These are phyloP conservation scores for Blepharisma japonicum DNA, from an alignment of 73 alveolate genomes.

Conservation along the genomic window DNA sequence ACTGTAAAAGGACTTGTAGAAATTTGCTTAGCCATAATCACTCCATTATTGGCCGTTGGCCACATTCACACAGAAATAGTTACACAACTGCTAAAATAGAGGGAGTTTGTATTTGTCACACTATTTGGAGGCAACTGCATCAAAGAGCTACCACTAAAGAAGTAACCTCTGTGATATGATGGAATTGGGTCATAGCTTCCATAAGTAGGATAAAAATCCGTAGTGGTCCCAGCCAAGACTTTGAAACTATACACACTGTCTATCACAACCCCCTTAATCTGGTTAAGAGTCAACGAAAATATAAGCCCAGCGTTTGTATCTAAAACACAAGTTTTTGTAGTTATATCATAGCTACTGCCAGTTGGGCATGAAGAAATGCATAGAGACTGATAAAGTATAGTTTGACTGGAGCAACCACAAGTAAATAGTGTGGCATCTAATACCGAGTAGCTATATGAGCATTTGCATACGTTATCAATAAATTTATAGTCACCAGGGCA, in stretches of 20 bases:
- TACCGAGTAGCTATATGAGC: too few relatives aligned
- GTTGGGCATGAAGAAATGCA: too few relatives aligned
- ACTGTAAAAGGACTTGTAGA: background rate
- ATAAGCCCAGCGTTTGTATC: background rate
- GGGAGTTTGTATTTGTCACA: background rate
- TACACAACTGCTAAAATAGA: background rate
- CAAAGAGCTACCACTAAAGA: background rate
- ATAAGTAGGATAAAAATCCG: constrained; percentile 14
- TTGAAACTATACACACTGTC: background rate
- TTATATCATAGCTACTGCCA: background rate
- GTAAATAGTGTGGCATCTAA: too few relatives aligned
- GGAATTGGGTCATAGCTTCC: constrained; percentile 20
- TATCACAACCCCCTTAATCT: background rate
- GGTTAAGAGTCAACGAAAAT: background rate
- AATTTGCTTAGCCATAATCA: background rate
- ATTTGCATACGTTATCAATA: too few relatives aligned
- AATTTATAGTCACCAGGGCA: too few relatives aligned
- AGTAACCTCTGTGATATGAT: background rate
- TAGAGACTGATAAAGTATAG: too few relatives aligned
- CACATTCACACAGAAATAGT: constrained; percentile 13
- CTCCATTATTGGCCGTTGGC: background rate
- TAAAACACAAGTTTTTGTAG: background rate
- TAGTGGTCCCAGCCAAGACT: background rate
- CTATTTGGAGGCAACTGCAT: constrained; percentile 12
- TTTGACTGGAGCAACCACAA: too few relatives aligned